Evolutionary conservation across 2,329 filamentous ascomycete genomes (phyloP), one percentile per base, ranked within the genome.

Genomic region (Fusarium sp.): DNA sequence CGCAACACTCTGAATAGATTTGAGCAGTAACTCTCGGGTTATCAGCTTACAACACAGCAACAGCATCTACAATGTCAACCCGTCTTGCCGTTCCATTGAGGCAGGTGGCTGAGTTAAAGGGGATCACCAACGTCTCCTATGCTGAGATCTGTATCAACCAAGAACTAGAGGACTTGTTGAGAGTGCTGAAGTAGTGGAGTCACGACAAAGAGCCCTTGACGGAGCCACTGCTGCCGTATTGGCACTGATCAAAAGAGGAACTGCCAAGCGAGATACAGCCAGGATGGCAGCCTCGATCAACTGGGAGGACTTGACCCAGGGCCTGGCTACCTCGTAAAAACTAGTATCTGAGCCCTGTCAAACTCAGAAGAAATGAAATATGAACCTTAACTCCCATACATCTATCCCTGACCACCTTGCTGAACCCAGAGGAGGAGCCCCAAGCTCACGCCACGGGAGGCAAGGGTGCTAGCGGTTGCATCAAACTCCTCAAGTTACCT

Each of bases 281-380:
- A 37, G 35, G 6, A 14, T 11, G 20, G 20, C 20, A 23, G 23
- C 20, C 20, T 16, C 13, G 41, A 43, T 14, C 6, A 4, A 16
- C 20, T 4, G 23, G 23, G n/a, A 23, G 11, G 11, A 2, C n/a
- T 5, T 23, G 20, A 8, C 41, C 23, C 41, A 4, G 1, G 9
- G 6, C 20, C 20, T 23, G 7, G 41, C 13, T 23, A 45, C 41
- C 6, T 9, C 8, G 6, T 23, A 1, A 14, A 23, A 5, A 23
- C 14, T 16, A 8, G 6, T 5, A 6, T 23, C 6, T 14, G 3
- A 14, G 6, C 4, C 4, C 3, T 7, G 13, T 8, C 1, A 23
- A 14, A 20, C 20, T 23, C 20, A 16, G 41, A 16, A 14, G 41
- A 23, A 41, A 23, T 14, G 20, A 45, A 45, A 45, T 2, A 23